phyloP scores from a whole-genome alignment of 2,329 filamentous ascomycete genomes.

The Lecanosticta acicola region DNA sequence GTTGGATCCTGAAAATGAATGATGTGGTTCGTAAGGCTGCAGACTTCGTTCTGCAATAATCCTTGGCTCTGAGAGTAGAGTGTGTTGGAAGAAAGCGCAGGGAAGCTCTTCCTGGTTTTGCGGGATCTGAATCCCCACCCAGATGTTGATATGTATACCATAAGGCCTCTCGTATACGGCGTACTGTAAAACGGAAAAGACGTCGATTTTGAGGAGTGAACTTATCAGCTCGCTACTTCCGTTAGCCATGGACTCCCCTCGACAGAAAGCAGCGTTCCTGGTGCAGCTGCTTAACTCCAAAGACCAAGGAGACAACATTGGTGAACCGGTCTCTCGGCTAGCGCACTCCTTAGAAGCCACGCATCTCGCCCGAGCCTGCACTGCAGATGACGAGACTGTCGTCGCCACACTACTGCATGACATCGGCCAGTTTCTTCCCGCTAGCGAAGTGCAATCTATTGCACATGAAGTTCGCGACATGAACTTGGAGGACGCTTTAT shows the following conservation, averaged over 20 bases:
- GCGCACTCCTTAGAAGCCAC: constrained; percentile 30
- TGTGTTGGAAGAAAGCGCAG: too few species aligned
- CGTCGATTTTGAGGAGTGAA: too few species aligned
- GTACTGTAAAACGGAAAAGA: too few species aligned
- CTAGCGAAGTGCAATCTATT: constrained; percentile 13
- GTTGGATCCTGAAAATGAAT: too few species aligned
- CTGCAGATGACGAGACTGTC: constrained; percentile 27
- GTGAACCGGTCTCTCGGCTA: constrained; percentile 29
- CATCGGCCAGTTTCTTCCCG: constrained; percentile 40
- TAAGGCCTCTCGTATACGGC: too few species aligned
- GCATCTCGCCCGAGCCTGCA: constrained; percentile 18
- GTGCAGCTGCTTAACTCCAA: constrained; percentile 16
- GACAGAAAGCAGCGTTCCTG: constrained; percentile 9
- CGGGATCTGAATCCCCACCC: too few species aligned
- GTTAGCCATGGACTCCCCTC: constrained; percentile 4
- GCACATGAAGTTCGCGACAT: constrained; percentile 20
- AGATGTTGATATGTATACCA: too few species aligned
- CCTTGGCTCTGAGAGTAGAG: too few species aligned
- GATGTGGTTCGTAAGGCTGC: too few species aligned
- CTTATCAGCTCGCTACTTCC: not conserved
- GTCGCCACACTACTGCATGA: constrained; percentile 40
- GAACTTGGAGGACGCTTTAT: too few species aligned
- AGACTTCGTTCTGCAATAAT: too few species aligned
- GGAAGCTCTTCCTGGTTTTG: too few species aligned
- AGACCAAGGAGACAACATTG: constrained; percentile 27